Percentiles rank a stretch among this genome's conserved stretches.
phyloP scores from a whole-genome alignment of 345 rosid genomes.

The Physaria fendleri region DNA sequence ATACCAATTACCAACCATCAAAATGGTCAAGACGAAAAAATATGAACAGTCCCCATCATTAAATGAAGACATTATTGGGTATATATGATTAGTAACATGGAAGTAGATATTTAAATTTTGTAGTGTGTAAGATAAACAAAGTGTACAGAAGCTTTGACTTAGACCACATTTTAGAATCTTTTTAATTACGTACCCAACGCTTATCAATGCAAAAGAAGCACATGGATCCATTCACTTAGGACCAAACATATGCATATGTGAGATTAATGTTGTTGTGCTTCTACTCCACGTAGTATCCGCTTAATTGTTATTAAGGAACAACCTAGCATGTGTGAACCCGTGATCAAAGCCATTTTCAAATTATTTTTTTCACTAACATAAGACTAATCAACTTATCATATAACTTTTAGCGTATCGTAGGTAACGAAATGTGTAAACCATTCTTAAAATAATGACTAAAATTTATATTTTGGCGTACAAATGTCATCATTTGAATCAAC shows the following conservation, averaged over 20 bases:
- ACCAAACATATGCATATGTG: constrained; percentile 27
- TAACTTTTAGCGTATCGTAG: constrained; percentile 3
- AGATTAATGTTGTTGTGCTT: constrained; percentile 24
- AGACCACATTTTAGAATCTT: constrained; percentile 25
- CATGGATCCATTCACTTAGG: constrained; percentile 20
- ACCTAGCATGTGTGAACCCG: too few relatives aligned
- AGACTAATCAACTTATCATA: too few relatives aligned
- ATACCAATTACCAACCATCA: too few relatives aligned
- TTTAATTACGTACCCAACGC: constrained; percentile 9
- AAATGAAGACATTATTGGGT: constrained; percentile 21
- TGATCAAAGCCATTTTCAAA: too few relatives aligned
- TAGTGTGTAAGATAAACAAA: constrained; percentile 4
- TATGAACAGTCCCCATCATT: constrained; percentile 13
- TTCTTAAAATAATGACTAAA: neutral
- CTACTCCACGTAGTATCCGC: constrained; percentile 18
- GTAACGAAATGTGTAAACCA: neutral
- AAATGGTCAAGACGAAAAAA: constrained; percentile 3
- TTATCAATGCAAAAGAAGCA: constrained; percentile 19
- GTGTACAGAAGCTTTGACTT: constrained; percentile 18
- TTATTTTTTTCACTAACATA: too few relatives aligned
- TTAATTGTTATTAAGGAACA: too few relatives aligned
- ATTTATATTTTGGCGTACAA: neutral
- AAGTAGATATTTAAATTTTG: constrained; percentile 7
- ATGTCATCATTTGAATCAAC: neutral
- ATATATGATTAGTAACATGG: constrained; percentile 20